Evolutionary conservation across 345 rosid species (phyloP), one percentile per base, ranked within the genome.

Genomic region (Firmiana major): DNA sequence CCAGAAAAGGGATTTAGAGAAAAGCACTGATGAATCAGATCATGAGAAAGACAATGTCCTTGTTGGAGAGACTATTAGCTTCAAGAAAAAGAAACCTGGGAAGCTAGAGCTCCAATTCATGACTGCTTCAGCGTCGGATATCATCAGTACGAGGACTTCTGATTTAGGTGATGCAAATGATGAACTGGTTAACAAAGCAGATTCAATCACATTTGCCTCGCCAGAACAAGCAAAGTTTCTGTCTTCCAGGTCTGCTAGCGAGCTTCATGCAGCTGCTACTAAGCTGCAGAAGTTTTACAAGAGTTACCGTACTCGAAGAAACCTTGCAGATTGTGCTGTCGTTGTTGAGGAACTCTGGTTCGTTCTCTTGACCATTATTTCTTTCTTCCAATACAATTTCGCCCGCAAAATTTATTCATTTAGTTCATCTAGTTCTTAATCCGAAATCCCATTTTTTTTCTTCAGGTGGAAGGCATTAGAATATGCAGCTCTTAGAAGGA

Each of bases 281-380:
- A 69, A 69, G 58, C 73, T 94, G 70, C 98, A 94, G 71, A 94
- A 94, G 78, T 89, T 90, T 57, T 94, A 94, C 79, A 94, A 90
- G 89, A 91, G 98, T 78, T 91, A 92, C 85, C 63, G 95, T 71
- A 92, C 97, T 2, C 80, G 98, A 82, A 86, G 97, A 78, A 92
- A 90, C 77, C 93, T 95, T 7, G 99, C 73, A 26, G 58, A 69
- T 26, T 69, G 73, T 48, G 73, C 73, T 16, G 73, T 69, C 15
- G 73, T 46, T 26, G 73, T 69, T 48, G 58, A 69, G 2, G 73
- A 69, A n/a, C 73, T 69, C 58, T 69, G 73, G 73, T 69, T 69
- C 15, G 73, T 26, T 68, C 55, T 43, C 54, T 21, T 21, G 31
- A 13, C 48, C 36, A 2, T 24, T 2, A 21, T 13, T 42, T 4